Base-by-base conservation (phyloP, 768 basidiomycete species). In the Pulveroboletus sp. region DNA sequence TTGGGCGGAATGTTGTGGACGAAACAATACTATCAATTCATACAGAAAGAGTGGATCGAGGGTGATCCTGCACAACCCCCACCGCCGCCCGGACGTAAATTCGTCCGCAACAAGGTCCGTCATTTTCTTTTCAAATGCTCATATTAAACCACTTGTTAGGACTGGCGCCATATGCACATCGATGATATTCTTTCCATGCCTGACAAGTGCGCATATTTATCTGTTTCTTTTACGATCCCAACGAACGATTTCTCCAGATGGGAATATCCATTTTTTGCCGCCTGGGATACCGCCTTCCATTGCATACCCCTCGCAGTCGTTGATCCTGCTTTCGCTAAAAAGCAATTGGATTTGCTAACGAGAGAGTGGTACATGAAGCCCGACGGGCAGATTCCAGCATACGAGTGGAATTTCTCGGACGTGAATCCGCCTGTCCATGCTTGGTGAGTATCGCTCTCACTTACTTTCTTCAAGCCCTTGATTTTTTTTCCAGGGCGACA, bases 361-460 rank as follows among this genome's bases (percentile, higher is more conserved):
- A 79, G 96, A 48, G 96, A 99, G 71, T 99, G 96, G 96, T 99
- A 98, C 71, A 90, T 92, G 89, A 96, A 96, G 67, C 96, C 96
- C 1, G 95, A 98, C 65, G 96, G 96, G 30, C 94, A 96, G 62
- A 88, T 99, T 50, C 96, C 96, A 4, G 96, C 96, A 0, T 99
- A 98, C 67, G 96, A 99, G 68, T 99, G 96, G 96, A 98, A 99
- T 65, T 98, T 96, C 61, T 81, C 86, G 43, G 96, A 99, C 65
- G 96, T 98, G 55, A 98, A 99, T 67, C 96, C 96, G 9, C 96
- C 96, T 12, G 96, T 99, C 4, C 96, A 99, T 69, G 96, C 96
- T 9, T 99, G 96, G 93, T 85, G 58, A 46, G 74, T 61, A 16
- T 32, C 8, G 34, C 27, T 40, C 26, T 24, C 19, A 22, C 17